Evolutionary conservation across 768 basidiomycete species (phyloP), one percentile per base, ranked within the genome.

Genomic region (Cystobasidium onofrii): DNA sequence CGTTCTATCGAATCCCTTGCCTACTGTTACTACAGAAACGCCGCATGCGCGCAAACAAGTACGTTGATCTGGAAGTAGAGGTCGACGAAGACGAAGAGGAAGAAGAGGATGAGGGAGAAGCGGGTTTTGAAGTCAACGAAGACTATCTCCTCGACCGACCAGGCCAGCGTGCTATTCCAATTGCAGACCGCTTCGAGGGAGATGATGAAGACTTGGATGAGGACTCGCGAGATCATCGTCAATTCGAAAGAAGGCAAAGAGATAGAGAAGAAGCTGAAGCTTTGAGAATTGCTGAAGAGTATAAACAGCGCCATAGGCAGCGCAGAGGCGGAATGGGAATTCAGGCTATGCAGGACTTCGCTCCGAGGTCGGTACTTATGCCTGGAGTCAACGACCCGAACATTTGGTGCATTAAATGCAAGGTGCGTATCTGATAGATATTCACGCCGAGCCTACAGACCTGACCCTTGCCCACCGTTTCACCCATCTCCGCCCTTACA

Each of bases 1-100:
- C 75, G 20, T 52, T 27, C 33, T 20, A 73, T 73, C 76, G 50
- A 73, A 54, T 64, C 17, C 13, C 33, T 73, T 33, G n/a, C n/a
- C 31, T 9, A 36, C 36, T 41, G 52, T 41, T 62, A 61, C 65
- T 88, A 87, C 87, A 85, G 74, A 86, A 87, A 74, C 88, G 89
- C 80, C 88, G 86, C 81, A 86, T 79, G 74, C 77, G 77, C 74
- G 78, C 78, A 29, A 90, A 87, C 80, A 88, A 88, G 76, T 99
- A 93, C 88, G 84, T 98, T 77, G 96, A 98, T 86, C 86, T 94
- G 72, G 92, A 95, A 83, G 93, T 92, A 69, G 92, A 92, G 80
- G 94, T 95, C 23, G 92, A 92, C 77, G 93, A 96, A 34, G 96
- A 98, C 23, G 96, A 97, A 1, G 95, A 96, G 41, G 96, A 97